Evolutionary conservation across 1,284 basidiomycete genomes (phyloP), one percentile per base, ranked within the genome.

Genomic region (Puccinia hordei): DNA sequence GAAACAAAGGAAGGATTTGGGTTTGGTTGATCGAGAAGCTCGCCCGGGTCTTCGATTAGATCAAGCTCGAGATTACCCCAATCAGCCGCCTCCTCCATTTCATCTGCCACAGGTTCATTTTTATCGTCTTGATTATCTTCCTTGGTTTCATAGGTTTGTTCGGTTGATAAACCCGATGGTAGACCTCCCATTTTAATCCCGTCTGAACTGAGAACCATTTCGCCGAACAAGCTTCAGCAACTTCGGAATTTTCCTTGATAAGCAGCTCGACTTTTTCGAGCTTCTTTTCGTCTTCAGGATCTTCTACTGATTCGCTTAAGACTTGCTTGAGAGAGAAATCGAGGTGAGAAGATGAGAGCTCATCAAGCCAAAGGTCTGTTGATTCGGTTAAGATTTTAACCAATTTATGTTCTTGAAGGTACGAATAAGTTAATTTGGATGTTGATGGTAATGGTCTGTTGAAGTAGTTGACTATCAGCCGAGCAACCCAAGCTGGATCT

Each of bases 21-120:
- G 17, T 79, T 27, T 33, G 27, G 15, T 69, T 78, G 46, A 27
- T 65, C 41, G 33, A 55, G 8, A 44, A 38, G 15, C 35, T 61
- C 33, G 19, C 6, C 33, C 33, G 57, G 44, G 17, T 63, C 66
- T 61, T 68, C 46, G 33, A 59, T 22, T 33, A 57, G 53, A 80
- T 80, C 77, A 22, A 63, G 53, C 27, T 71, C 77, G 24, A 80
- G 59, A 19, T 41, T 38, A 41, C 68, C 77, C 77, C 77, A 80
- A 6, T 65, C 35, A 46, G 49, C 69, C 22, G 44, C 30, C 30
- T 74, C 73, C 12, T 74, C 55, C 15, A 13, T 5, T 72, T 53
- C 69, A 13, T 72, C 49, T 38, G 35, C 49, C 49, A 46, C 33
- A 0, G 19, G 17, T 19, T 38, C 24, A 33, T 38, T 27, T 35